These are phyloP conservation scores for Mucor ambiguus DNA, from an alignment of 371 early-diverging fungal genomes.

Conservation along the genomic window DNA sequence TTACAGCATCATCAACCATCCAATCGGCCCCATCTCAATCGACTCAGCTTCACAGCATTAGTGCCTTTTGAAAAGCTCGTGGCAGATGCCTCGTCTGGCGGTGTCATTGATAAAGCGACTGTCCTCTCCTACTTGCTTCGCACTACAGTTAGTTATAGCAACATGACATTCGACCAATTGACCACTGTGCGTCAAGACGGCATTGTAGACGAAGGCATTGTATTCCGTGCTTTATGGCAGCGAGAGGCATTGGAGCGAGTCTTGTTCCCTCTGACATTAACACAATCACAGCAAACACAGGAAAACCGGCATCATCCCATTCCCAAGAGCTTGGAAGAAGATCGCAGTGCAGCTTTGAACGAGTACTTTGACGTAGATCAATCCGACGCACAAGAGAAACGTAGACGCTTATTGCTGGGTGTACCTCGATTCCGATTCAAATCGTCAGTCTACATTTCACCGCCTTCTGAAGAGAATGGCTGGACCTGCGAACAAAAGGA, in stretches of 20 bases:
- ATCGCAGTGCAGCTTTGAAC: constrained; percentile 37
- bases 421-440: constrained; percentile 43
- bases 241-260: constrained; percentile 47
- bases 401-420: constrained; percentile 39
- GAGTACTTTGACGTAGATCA: constrained; percentile 52
- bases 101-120: constrained; percentile 51
- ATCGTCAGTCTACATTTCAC: constrained; percentile 24
- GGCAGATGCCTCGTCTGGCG: constrained; percentile 47
- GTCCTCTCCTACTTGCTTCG: constrained; percentile 43
- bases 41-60: constrained; percentile 42
- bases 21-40: neutral
- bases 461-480: constrained; percentile 26
- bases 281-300: constrained; percentile 18
- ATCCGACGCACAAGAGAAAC: constrained; percentile 33
- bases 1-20: neutral
- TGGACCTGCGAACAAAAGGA: constrained; percentile 16
- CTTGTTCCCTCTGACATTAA: constrained; percentile 30
- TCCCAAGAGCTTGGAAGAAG: neutral
- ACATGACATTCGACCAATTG: constrained; percentile 55
- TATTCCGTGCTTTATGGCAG: constrained; percentile 56
- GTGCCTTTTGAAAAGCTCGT: constrained; percentile 45
- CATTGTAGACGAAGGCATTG: constrained; percentile 50
- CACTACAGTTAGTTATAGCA: constrained; percentile 49
- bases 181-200: constrained; percentile 46
- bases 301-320: neutral